Evolutionary conservation across 495 filamentous ascomycete species (phyloP), one percentile per base, ranked within the genome.

Genomic region (Pyrenopolyporus hunteri): DNA sequence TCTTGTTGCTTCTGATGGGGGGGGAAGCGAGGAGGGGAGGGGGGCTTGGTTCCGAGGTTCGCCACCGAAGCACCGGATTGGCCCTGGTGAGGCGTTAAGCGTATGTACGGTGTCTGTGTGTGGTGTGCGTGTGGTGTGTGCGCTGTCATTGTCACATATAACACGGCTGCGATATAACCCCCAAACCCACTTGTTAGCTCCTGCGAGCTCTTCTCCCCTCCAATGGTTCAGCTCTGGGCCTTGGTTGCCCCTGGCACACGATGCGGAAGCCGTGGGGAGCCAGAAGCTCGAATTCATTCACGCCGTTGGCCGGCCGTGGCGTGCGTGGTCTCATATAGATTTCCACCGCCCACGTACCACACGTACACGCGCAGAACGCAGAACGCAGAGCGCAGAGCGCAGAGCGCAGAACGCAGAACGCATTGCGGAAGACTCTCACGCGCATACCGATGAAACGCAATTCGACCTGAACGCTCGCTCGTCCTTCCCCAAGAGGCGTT

Each of bases 71-170:
- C 39, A 46, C 32, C 19, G 57, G 56, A 66, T 66, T 66, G 63
- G 63, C 40, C 36, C 35, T 49, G 40, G 33, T 51, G 47, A 29
- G 56, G 50, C 60, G 50, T 51, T 52, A 50, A 51, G 50, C 51
- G 23, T 64, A 43, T 54, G 55, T 65, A 50, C 39, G 62, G 57
- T 59, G 60, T 36, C 45, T 65, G 45, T 42, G 47, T 59, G 37
- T 32, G 45, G 49, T 53, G 49, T 8, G 22, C 35, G 61, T 64
- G 56, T 65, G 62, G 67, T 57, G 66, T 71, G 67, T 71, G 69
- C 66, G 69, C 66, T 69, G 69, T 69, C 66, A 69, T 71, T 63
- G 66, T 71, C 69, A 71, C 69, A 57, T 68, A 66, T 71, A 66
- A 58, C 63, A 69, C 62, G 47, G 63, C 58, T 64, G 55, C 59